phyloP scores from a whole-genome alignment of 257 asterid genomes.

The Parsonsia alboflavescens region DNA sequence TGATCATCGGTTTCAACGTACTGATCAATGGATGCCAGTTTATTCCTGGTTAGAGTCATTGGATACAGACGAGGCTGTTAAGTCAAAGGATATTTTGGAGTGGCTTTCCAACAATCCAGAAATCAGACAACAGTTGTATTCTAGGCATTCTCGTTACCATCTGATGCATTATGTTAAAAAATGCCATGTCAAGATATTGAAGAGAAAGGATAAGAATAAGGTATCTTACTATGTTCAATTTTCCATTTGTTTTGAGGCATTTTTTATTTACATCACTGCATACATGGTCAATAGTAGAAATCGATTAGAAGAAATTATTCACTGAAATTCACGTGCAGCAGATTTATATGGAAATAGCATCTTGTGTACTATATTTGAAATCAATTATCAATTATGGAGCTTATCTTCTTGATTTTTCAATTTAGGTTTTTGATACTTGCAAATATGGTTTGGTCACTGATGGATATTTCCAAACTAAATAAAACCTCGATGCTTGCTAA shows the following conservation, averaged over 20 bases:
- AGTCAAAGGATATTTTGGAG: slow-evolving; percentile 72
- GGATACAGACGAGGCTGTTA: slow-evolving; percentile 69
- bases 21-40: slow-evolving; percentile 95
- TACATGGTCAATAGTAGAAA: not conserved
- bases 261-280: not conserved
- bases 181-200: slow-evolving; percentile 85
- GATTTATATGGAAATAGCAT: not conserved
- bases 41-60: slow-evolving; percentile 86
- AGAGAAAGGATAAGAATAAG: slow-evolving; percentile 70
- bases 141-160: slow-evolving; percentile 91
- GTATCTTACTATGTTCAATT: slow-evolving; percentile 17
- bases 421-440: not conserved
- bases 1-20: slow-evolving; percentile 92
- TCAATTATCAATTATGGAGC: no score
- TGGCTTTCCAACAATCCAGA: slow-evolving; percentile 76
- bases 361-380: not conserved
- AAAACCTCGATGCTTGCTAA: not conserved
- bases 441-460: not conserved
- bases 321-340: not conserved
- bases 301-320: not conserved
- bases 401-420: not conserved
- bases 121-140: slow-evolving; percentile 64
- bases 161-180: slow-evolving; percentile 88
- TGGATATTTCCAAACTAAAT: no score
- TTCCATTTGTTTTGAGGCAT: not conserved